Base-by-base conservation (phyloP, 2,329 filamentous ascomycete genomes). In the Ophiostoma ulmi region DNA sequence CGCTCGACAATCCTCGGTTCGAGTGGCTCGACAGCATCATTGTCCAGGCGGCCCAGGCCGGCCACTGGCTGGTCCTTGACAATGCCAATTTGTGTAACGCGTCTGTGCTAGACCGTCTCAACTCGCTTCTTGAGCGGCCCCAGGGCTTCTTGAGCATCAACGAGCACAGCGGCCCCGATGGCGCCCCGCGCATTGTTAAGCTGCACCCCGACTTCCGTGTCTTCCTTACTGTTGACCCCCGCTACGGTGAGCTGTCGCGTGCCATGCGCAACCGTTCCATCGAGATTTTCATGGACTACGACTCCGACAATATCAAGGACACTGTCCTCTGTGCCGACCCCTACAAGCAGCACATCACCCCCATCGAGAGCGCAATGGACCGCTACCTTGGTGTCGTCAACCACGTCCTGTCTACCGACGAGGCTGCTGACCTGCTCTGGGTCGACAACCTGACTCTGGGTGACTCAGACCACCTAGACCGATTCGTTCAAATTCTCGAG, bases 21-120 rank as follows among this genome's bases (percentile, higher is more conserved):
- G 93, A 97, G 78, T 99, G 95, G 95, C 88, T 97, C 1, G 94
- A 99, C 78, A 95, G 96, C 71, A 87, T 96, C 67, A 89, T 99
- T 63, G 90, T 98, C 67, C 90, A 93, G 75, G 94, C 95, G 61
- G 83, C 98, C 13, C 86, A 96, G 76, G 84, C 90, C 75, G 95
- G 95, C 17, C 87, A 93, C 72, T 99, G 95, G 95, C 84, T 99
- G 22, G 90, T 99, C 13, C 87, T 99, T 31, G 95, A 99, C 80
- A 97, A 99, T 79, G 95, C 96, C 72, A 99, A 99, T 77, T 86
- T 99, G 71, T 99, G 96, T 81, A 97, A 91, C 76, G 91, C 94
- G 35, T 97, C 94, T 7, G 95, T 99, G 0, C 85, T 99, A 11
- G 95, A 99, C 80, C 87, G 96, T 73, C 83, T 99, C 69, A 99